phyloP scores from a whole-genome alignment of 495 filamentous ascomycete genomes.

The Hyphodiscus hymeniophilus region DNA sequence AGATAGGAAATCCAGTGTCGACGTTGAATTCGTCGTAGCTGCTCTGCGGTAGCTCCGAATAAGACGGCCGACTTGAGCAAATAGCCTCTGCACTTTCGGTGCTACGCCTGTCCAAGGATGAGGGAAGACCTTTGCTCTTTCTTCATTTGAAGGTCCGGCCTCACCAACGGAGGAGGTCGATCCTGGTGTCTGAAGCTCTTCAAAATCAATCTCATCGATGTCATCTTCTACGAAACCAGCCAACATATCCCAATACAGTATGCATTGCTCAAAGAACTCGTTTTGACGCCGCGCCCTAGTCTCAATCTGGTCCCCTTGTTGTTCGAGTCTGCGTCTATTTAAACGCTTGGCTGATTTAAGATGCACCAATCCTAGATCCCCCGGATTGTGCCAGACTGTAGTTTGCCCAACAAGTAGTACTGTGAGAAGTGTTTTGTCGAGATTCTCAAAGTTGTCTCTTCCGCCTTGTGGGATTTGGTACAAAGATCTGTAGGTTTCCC shows the following conservation, averaged over 20 bases:
- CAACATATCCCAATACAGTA: constrained; percentile 55
- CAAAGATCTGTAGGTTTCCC: constrained; percentile 26
- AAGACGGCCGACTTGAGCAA: constrained; percentile 46
- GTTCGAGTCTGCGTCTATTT: constrained; percentile 13
- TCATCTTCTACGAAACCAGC: constrained; percentile 47
- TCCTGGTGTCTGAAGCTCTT: neutral
- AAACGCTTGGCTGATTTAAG: constrained; percentile 29
- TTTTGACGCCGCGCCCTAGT: constrained; percentile 34
- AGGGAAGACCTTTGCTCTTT: constrained; percentile 27
- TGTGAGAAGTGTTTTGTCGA: constrained; percentile 43
- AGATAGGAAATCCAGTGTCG: constrained; percentile 9
- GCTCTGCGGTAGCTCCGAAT: constrained; percentile 41
- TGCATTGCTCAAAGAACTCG: constrained; percentile 49
- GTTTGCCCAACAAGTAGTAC: constrained; percentile 49
- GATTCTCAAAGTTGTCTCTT: constrained; percentile 27
- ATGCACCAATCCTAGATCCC: constrained; percentile 42
- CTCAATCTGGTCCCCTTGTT: constrained; percentile 12
- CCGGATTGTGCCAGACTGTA: constrained; percentile 49
- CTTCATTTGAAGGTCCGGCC: neutral
- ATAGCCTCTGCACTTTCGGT: constrained; percentile 42
- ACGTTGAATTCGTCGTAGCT: constrained; percentile 28
- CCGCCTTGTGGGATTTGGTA: constrained; percentile 7
- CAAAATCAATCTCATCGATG: constrained; percentile 21
- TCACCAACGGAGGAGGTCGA: neutral
- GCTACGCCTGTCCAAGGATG: constrained; percentile 55